phyloP scores from a whole-genome alignment of 2,329 filamentous ascomycete genomes.

The Ascochyta lentis region DNA sequence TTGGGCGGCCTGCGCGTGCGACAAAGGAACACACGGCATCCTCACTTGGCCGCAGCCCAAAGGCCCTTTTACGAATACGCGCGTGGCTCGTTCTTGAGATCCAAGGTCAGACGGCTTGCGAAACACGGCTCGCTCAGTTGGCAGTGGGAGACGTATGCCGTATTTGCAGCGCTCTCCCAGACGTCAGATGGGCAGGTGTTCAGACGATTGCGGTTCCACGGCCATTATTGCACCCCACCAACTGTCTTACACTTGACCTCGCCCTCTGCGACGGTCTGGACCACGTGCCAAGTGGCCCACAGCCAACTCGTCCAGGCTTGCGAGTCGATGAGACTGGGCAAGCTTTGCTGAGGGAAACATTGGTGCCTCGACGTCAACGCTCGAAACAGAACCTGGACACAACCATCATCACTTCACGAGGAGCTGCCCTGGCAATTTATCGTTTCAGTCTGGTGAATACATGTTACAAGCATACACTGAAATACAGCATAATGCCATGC shows the following conservation, averaged over 20 bases:
- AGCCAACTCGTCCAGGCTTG: conserved; percentile 3
- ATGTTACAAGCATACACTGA: conserved; percentile 9
- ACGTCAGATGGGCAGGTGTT: conserved; percentile 1
- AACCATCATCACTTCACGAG: not conserved
- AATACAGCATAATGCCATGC: conserved; percentile 7
- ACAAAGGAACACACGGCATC: conserved; percentile 19
- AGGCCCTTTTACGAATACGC: conserved; percentile 6
- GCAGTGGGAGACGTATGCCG: not conserved
- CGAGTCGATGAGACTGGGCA: conserved; percentile 2
- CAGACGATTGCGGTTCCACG: conserved; percentile 13
- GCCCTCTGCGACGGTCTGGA: conserved; percentile 2
- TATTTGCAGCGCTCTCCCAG: not conserved
- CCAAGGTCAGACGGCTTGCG: not conserved
- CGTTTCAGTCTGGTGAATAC: not conserved
- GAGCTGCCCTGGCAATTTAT: not conserved
- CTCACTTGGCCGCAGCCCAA: conserved; percentile 8
- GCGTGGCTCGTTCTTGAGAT: not conserved
- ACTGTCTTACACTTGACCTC: conserved; percentile 12
- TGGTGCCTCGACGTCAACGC: not conserved
- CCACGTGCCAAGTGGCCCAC: conserved; percentile 14
- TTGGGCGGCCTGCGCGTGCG: conserved; percentile 9
- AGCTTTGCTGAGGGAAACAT: not conserved
- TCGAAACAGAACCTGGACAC: not conserved
- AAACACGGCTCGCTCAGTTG: not conserved
- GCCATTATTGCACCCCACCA: not conserved